phyloP scores from a whole-genome alignment of 805 yeast species.

The Alloascoidea hylecoeti region DNA sequence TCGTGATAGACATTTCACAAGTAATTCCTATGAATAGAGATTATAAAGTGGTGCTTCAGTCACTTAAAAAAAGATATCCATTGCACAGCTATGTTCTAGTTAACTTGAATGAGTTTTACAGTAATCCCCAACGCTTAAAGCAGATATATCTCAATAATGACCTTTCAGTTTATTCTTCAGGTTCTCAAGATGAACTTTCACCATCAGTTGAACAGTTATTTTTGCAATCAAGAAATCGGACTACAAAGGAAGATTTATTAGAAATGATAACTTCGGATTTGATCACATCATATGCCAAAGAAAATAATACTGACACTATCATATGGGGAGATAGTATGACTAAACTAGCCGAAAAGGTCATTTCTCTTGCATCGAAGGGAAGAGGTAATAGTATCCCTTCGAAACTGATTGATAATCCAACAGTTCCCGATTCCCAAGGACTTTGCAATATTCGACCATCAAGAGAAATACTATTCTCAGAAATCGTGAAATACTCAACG shows the following conservation, averaged over 20 bases:
- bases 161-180: neutral
- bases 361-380: slow-evolving; percentile 74
- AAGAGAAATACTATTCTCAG: slow-evolving; percentile 60
- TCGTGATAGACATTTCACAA: slow-evolving; percentile 30
- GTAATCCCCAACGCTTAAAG: neutral
- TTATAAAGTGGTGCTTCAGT: slow-evolving; percentile 6
- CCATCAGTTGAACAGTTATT: slow-evolving; percentile 6
- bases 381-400: slow-evolving; percentile 58
- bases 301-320: slow-evolving; percentile 35
- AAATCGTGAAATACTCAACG: slow-evolving; percentile 40
- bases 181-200: slow-evolving; percentile 3
- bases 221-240: slow-evolving; percentile 16
- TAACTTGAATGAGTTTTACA: slow-evolving; percentile 15
- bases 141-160: neutral
- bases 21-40: slow-evolving; percentile 3
- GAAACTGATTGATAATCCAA: slow-evolving; percentile 16
- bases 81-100: too few species aligned
- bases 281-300: slow-evolving; percentile 29
- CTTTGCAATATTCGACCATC: slow-evolving; percentile 52
- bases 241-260: slow-evolving; percentile 53
- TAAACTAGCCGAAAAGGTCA: slow-evolving; percentile 62
- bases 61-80: slow-evolving; percentile 15
- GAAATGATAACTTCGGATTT: slow-evolving; percentile 31
- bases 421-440: slow-evolving; percentile 23
- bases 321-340: slow-evolving; percentile 75